phyloP scores from a whole-genome alignment of 1,284 basidiomycete species.

The Peniophora sp. region DNA sequence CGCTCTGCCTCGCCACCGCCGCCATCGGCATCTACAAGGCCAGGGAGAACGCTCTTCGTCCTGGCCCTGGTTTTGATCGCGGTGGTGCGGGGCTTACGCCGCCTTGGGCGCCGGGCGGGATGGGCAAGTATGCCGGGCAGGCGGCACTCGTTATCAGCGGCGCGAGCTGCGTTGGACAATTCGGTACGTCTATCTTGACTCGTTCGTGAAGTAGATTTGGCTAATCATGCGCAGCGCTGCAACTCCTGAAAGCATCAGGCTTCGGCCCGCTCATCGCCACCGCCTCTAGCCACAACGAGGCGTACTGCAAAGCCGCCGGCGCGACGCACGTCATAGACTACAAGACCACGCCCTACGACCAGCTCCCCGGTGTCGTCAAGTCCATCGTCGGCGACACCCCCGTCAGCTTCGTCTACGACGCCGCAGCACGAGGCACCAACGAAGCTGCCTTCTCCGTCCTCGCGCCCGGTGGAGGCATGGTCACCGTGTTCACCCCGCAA shows the following conservation, averaged over 20 bases:
- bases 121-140: constrained; percentile 21
- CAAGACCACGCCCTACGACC: constrained; percentile 7
- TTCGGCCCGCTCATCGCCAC: constrained; percentile 27
- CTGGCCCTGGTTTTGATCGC: neutral
- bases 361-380: constrained; percentile 14
- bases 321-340: constrained; percentile 29
- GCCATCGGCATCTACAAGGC: constrained; percentile 4
- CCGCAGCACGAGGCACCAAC: neutral
- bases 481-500: neutral
- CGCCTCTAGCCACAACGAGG: constrained; percentile 23
- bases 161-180: constrained; percentile 24
- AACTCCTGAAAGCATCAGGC: constrained; percentile 24
- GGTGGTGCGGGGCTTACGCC: constrained; percentile 10
- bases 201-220: neutral
- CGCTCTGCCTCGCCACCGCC: constrained; percentile 13
- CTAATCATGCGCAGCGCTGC: constrained; percentile 15
- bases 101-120: constrained; percentile 17
- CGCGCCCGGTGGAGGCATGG: neutral
- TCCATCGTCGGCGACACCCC: too few species aligned
- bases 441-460: neutral
- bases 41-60: too few species aligned
- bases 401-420: constrained; percentile 1
- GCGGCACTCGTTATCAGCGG: constrained; percentile 27
- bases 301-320: constrained; percentile 23
- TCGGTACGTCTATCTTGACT: constrained; percentile 10